These are phyloP conservation scores for Samsoniella hepiali DNA, from an alignment of 2,329 filamentous ascomycete genomes.

Conservation along the genomic window DNA sequence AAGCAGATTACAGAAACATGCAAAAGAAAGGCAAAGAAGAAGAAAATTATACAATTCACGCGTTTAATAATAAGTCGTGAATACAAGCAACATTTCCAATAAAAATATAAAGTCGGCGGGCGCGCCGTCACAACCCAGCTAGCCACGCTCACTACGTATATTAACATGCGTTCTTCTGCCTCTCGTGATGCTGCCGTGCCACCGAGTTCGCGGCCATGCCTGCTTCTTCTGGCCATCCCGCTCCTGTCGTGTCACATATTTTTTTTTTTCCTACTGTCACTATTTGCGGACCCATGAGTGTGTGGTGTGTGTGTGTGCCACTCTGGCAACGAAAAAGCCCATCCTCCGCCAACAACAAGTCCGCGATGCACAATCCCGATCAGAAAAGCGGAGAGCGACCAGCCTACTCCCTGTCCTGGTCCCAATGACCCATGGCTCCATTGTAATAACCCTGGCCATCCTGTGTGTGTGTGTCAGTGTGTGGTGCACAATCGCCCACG, in stretches of 20 bases:
- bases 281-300: not conserved
- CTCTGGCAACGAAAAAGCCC: not conserved
- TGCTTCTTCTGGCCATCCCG: not conserved
- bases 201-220: not conserved
- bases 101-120: not conserved
- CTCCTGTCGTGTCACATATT: no score
- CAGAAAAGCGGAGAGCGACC: conserved; percentile 20
- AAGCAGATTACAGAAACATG: not conserved
- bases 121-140: no score
- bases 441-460: no score
- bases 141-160: no score
- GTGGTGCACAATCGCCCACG: not conserved
- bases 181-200: not conserved
- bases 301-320: not conserved
- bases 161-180: not conserved
- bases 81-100: no score
- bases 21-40: not conserved
- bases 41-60: not conserved
- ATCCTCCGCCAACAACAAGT: not conserved
- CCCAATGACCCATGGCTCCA: no score
- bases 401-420: not conserved
- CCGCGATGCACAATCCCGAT: not conserved
- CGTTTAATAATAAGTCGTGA: not conserved
- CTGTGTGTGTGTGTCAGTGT: no score
- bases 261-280: no score